Percentiles rank a stretch among this genome's conserved stretches.
phyloP scores from a whole-genome alignment of 2,329 filamentous ascomycete genomes.

The Colletotrichum truncatum region DNA sequence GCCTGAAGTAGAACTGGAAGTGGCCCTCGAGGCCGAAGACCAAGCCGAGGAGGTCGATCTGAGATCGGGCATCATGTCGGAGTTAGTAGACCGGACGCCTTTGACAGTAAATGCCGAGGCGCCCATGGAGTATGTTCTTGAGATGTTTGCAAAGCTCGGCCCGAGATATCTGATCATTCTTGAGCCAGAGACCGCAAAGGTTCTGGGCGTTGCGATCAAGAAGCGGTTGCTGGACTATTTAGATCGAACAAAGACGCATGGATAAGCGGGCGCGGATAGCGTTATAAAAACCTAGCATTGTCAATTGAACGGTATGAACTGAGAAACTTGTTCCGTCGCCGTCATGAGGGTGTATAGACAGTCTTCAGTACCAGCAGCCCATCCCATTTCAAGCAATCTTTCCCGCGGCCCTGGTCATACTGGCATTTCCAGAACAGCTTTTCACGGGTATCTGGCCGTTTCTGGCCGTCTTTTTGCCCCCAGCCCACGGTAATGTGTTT shows the following conservation, averaged over 20 bases:
- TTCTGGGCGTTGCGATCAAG: constrained; percentile 66
- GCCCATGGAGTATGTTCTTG: constrained; percentile 66
- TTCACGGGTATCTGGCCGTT: too few species aligned
- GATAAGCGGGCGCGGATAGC: not conserved
- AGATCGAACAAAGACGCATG: constrained; percentile 6
- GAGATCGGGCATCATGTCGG: constrained; percentile 44
- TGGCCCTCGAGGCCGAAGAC: constrained; percentile 49
- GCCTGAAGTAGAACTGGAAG: constrained; percentile 61
- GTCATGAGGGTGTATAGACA: too few species aligned
- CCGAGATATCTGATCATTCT: constrained; percentile 62
- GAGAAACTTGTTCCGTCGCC: too few species aligned
- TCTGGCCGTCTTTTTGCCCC: too few species aligned
- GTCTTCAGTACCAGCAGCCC: too few species aligned
- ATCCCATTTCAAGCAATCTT: too few species aligned
- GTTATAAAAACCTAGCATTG: not conserved
- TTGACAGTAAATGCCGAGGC: constrained; percentile 58
- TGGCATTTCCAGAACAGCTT: too few species aligned
- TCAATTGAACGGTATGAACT: not conserved
- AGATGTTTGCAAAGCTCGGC: constrained; percentile 68
- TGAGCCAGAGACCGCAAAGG: constrained; percentile 57
- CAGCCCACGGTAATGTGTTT: too few species aligned
- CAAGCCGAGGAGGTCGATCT: constrained; percentile 41
- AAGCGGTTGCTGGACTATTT: constrained; percentile 52
- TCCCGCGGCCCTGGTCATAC: too few species aligned
- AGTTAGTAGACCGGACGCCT: constrained; percentile 63